Evolutionary conservation across 257 asterid genomes (phyloP).

Genomic region (Sherardia arvensis): DNA sequence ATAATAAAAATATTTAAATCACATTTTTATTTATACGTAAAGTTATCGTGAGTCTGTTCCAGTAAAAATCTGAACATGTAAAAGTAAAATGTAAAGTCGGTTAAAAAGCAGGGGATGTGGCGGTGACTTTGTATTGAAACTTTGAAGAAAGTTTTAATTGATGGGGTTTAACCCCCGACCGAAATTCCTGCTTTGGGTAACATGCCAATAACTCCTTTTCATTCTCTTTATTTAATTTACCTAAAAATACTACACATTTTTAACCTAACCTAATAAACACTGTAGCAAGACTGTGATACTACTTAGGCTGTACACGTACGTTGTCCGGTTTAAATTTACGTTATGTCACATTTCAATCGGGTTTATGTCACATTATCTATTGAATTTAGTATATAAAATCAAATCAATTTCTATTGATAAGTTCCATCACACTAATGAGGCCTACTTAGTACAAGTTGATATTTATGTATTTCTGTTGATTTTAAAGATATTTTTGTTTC

Average conservation of each 20-base stretch:
- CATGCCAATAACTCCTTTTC: neutral
- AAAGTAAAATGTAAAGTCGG: neutral
- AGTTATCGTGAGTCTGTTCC: too few relatives aligned
- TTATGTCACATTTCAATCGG: neutral
- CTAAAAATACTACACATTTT: neutral
- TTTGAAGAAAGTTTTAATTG: too few relatives aligned
- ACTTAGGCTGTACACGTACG: neutral
- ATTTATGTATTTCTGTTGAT: too few relatives aligned
- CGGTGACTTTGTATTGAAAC: neutral
- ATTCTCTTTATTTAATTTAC: neutral
- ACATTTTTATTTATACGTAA: too few relatives aligned
- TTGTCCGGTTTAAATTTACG: neutral
- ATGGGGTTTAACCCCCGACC: neutral
- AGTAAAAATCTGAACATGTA: too few relatives aligned
- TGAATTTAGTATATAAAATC: too few relatives aligned
- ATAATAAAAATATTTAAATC: too few relatives aligned
- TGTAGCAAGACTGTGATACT: neutral
- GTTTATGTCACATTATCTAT: neutral
- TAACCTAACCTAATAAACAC: neutral
- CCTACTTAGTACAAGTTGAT: too few relatives aligned
- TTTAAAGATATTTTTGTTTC: too few relatives aligned
- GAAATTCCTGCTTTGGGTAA: neutral
- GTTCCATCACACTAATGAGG: too few relatives aligned
- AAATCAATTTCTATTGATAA: too few relatives aligned
- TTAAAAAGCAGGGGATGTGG: neutral